Conservation (phyloP, 805 yeast genomes). For the Lipomyces mesembrius region DNA sequence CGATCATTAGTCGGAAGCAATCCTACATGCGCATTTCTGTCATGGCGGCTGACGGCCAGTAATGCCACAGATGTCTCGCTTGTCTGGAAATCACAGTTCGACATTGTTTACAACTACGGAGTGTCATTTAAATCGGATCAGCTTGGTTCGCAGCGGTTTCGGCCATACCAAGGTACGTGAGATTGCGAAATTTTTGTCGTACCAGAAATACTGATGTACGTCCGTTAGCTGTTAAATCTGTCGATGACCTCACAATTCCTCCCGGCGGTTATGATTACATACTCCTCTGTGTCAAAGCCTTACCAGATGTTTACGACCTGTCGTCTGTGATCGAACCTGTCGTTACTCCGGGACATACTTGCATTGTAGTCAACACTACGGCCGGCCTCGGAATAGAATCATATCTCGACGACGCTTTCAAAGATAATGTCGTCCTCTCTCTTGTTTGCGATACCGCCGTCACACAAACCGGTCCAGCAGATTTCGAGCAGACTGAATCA, state of each 20-base stretch:
- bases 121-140: constrained; percentile 31
- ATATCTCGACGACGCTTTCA: constrained; percentile 58
- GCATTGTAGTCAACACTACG: constrained; percentile 55
- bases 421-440: constrained; percentile 57
- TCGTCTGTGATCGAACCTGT: constrained; percentile 59
- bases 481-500: constrained; percentile 33
- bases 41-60: constrained; percentile 38
- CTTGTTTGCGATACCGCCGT: constrained; percentile 55
- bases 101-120: constrained; percentile 36
- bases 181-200: neutral
- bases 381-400: constrained; percentile 66
- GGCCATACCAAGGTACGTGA: constrained; percentile 26
- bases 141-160: constrained; percentile 28
- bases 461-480: constrained; percentile 36
- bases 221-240: constrained; percentile 38
- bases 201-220: neutral
- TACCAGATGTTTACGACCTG: constrained; percentile 63
- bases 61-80: constrained; percentile 36
- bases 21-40: constrained; percentile 36
- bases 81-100: constrained; percentile 37
- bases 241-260: constrained; percentile 39
- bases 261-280: constrained; percentile 57
- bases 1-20: constrained; percentile 36
- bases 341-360: constrained; percentile 53
- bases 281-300: constrained; percentile 64